phyloP scores from a whole-genome alignment of 2,329 filamentous ascomycete genomes.

The Aspergillus aculeatus region DNA sequence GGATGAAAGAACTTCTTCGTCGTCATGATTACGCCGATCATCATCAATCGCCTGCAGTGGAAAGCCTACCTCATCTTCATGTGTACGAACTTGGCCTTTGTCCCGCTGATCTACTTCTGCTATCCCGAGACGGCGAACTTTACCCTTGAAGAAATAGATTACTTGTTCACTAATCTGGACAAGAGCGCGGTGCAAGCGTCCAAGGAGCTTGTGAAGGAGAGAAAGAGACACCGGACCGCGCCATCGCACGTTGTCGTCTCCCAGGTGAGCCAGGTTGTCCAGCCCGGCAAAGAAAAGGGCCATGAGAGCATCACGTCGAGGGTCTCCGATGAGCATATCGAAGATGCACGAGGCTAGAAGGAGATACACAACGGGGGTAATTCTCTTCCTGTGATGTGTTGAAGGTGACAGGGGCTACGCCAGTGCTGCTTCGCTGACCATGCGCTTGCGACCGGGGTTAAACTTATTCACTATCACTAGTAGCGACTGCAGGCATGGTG shows the following conservation, averaged over 20 bases:
- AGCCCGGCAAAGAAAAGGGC: slow-evolving; percentile 6
- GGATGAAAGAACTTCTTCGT: slow-evolving; percentile 45
- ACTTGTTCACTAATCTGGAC: slow-evolving; percentile 34
- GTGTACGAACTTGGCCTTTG: slow-evolving; percentile 34
- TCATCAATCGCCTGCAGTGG: slow-evolving; percentile 35
- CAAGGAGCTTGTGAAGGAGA: slow-evolving; percentile 19
- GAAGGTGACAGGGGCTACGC: neutral
- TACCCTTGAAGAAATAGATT: slow-evolving; percentile 46
- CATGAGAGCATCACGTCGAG: neutral
- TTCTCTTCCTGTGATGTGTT: neutral
- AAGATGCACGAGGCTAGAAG: slow-evolving; percentile 4
- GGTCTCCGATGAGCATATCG: slow-evolving; percentile 17
- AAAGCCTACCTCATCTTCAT: slow-evolving; percentile 40
- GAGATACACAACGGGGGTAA: neutral
- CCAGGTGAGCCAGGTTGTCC: neutral
- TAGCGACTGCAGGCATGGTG: neutral
- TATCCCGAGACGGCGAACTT: slow-evolving; percentile 45
- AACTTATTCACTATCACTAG: neutral
- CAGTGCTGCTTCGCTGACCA: neutral
- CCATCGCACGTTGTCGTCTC: slow-evolving; percentile 6
- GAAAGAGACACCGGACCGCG: slow-evolving; percentile 12
- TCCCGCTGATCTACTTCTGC: slow-evolving; percentile 46
- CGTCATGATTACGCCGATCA: slow-evolving; percentile 37
- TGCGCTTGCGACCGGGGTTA: neutral
- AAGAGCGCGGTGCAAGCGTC: slow-evolving; percentile 19